Evolutionary conservation across 495 filamentous ascomycete genomes (phyloP), one percentile per base, ranked within the genome.

Genomic region (Oidiodendron maius): DNA sequence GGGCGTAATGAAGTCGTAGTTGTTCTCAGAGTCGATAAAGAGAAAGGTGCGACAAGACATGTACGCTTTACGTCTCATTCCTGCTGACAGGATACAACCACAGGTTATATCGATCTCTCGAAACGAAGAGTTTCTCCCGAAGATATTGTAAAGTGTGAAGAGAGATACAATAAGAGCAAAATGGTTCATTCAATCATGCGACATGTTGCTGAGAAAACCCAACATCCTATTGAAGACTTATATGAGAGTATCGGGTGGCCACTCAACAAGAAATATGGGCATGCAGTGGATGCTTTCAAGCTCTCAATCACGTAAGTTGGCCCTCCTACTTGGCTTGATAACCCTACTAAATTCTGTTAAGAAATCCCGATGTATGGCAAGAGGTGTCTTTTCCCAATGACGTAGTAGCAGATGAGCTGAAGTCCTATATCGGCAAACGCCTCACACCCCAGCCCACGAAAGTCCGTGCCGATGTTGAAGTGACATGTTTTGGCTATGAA

Each of bases 101-200:
- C 65, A 87, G 89, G 80, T 53, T 98, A 98, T 63, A 98, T 98
- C 68, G 93, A 98, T 84, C 76, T 98, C 54, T 95, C 88, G 22
- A 98, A 98, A 76, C 91, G 93, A 53, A 83, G 93, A 69, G 93
- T 98, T 24, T 96, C 90, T 3, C 87, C 94, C 26, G 93, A 98
- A 64, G 93, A 98, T 74, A 91, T 97, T 37, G 72, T 95, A 45
- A 96, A 95, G 71, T 97, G 94, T 67, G 93, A 98, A 64, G 93
- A 98, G 71, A 81, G 93, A 30, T 98, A 96, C 75, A 98, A 98
- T 79, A 98, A 98, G 81, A 87, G 86, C 75, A 98, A 98, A 74
- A 91, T 95, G 72, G 93, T 97, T 43, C 91, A 97, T 70, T 91
- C 86, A 3, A 97, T 98, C 65, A 86, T 97, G 83, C 82, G 93